Evolutionary conservation across 2,329 filamentous ascomycete species (phyloP).

Genomic region (Ophiostoma himal-ulmi): DNA sequence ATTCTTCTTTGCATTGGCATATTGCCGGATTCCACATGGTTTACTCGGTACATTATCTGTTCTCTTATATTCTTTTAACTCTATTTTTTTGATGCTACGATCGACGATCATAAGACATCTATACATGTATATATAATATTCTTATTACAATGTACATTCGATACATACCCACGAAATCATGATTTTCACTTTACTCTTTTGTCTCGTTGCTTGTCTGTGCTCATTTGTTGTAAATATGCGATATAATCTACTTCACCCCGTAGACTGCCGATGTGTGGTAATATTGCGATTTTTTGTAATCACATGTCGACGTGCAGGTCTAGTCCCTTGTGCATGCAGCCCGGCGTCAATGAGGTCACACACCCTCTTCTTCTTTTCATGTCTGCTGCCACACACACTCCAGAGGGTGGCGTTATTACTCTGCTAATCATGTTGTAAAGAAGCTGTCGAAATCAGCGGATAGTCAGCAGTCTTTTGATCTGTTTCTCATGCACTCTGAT

Average conservation of each 20-base stretch:
- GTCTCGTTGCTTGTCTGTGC: too few species aligned
- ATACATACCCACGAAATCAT: background rate
- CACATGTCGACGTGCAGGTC: constrained; percentile 3
- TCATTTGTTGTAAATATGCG: too few species aligned
- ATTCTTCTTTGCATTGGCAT: background rate
- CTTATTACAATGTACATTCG: background rate
- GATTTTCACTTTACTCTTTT: background rate
- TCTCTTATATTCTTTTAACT: background rate
- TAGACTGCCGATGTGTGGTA: background rate
- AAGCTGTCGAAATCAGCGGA: background rate
- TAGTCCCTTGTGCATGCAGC: background rate
- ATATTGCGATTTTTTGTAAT: background rate
- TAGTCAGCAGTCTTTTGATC: background rate
- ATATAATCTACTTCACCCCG: background rate
- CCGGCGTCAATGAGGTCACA: background rate
- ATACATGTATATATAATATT: background rate
- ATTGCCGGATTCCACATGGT: background rate
- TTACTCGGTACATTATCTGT: background rate
- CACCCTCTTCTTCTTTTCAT: background rate
- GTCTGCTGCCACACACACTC: background rate
- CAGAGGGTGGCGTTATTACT: background rate
- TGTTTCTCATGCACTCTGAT: background rate
- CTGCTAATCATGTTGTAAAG: background rate
- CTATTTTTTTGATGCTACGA: background rate
- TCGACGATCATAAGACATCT: background rate